Conservation (phyloP, 2,329 filamentous ascomycete genomes). For the Cercospora nicotianae region DNA sequence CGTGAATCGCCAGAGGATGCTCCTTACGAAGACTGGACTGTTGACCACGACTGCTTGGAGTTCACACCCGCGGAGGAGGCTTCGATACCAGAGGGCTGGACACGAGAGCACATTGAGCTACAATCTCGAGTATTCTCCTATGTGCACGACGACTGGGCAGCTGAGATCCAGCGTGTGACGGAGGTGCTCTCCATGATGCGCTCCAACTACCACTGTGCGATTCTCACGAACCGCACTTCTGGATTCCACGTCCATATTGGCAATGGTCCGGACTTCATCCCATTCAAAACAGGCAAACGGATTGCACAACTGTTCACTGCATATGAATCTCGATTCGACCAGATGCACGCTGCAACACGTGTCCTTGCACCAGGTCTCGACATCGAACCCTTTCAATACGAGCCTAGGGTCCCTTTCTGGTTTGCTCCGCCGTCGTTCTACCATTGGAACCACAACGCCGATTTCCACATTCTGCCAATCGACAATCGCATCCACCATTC, state of each 20-base stretch:
- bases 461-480: not conserved
- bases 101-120: not conserved
- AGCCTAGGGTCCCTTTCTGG: not conserved
- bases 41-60: not conserved
- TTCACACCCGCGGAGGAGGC: conserved; percentile 1
- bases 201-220: conserved; percentile 1
- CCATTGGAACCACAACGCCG: not conserved
- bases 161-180: conserved; percentile 1
- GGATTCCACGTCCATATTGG: conserved; percentile 14
- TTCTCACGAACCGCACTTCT: conserved; percentile 2
- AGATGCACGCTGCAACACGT: conserved; percentile 1
- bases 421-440: conserved; percentile 12
- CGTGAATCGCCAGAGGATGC: not conserved
- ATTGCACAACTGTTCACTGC: conserved; percentile 11
- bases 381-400: not conserved
- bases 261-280: not conserved
- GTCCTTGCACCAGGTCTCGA: conserved; percentile 7
- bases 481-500: not conserved
- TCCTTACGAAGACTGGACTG: not conserved
- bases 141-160: not conserved
- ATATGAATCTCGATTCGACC: conserved; percentile 7
- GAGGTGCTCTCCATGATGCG: conserved; percentile 4
- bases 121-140: not conserved
- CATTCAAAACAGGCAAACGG: not conserved
- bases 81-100: not conserved